Base-by-base conservation (phyloP, 2,329 filamentous ascomycete genomes). In the Phialophora macrospora region DNA sequence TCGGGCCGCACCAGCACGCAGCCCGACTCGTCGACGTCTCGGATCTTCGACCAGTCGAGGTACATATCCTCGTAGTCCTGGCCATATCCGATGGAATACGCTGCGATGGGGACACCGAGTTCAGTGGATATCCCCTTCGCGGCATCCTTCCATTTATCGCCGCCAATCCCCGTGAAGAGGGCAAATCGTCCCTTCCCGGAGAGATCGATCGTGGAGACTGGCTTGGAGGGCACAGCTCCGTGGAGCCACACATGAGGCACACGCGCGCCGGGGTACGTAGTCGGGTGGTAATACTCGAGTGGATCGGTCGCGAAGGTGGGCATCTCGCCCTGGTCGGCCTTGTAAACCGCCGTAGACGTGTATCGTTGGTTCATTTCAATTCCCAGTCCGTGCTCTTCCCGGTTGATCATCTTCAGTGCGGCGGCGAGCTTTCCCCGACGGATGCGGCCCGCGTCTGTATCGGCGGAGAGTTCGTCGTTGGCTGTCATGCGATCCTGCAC, bases 181-280 rank as follows among this genome's bases (percentile, higher is more conserved):
- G 74, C 76, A 71, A 86, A 87, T 0, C 70, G 69, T 1, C 84
- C 83, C 55, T 87, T 78, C 0, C 86, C 86, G 0, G 83, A 83
- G 1, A 89, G 74, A 73, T 89, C 87, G 51, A 85, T 81, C 0
- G 85, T 88, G 0, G 85, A 87, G 17, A 85, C 75, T 57, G 78
- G 72, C 7, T 75, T 74, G n/a, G 48, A 30, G 0, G 85, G 82
- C 5, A 78, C 69, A 11, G 77, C 69, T 17, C 78, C 79, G 74
- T 86, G 84, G 9, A 89, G 75, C 87, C 87, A 89, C 0, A 79
- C 86, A 73, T 90, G 87, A 5, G 87, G 87, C 26, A 89, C 74
- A 1, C 86, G 79, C 24, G 78, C 78, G 6, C 87, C 87, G 0
- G 87, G 87, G 69, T 83, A 86, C 4, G 87, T 88, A 38, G 74